Conservation (phyloP, 169 alveolate species). For the Theileria annulata region DNA sequence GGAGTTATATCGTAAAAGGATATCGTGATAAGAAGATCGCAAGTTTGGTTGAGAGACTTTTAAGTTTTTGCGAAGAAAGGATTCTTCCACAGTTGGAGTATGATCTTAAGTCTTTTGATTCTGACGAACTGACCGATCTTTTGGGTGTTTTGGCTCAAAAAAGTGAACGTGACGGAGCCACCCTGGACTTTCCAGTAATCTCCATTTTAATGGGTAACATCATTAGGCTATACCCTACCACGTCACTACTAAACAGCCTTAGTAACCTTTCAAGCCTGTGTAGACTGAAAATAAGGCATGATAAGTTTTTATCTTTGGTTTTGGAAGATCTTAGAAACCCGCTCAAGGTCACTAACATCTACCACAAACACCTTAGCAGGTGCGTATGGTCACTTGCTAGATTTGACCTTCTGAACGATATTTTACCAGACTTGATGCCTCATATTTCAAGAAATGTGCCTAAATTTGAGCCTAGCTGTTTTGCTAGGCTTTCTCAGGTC, state of each 20-base stretch:
- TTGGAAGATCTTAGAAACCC: conserved; percentile 36
- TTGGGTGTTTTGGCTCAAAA: conserved; percentile 58
- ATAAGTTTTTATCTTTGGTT: conserved; percentile 23
- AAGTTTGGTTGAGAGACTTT: conserved; percentile 31
- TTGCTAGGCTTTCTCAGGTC: conserved; percentile 49
- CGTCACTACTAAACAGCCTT: conserved; percentile 52
- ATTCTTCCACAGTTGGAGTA: conserved; percentile 61
- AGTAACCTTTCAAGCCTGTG: conserved; percentile 62
- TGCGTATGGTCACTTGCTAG: conserved; percentile 58
- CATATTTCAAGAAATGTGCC: conserved; percentile 42
- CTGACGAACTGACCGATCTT: conserved; percentile 49
- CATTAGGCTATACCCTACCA: conserved; percentile 32
- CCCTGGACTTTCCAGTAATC: conserved; percentile 58
- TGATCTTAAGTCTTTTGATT: conserved; percentile 51
- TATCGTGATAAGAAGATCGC: conserved; percentile 18
- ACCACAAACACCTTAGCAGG: conserved; percentile 59
- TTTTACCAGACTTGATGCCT: conserved; percentile 42
- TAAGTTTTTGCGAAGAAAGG: conserved; percentile 46
- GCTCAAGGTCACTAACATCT: conserved; percentile 48
- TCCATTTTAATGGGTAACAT: conserved; percentile 55
- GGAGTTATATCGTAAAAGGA: conserved; percentile 39
- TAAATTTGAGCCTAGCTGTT: conserved; percentile 48
- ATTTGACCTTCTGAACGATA: conserved; percentile 31
- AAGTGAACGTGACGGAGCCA: conserved; percentile 51
- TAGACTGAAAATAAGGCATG: conserved; percentile 47